These are phyloP conservation scores for Fusarium sororula DNA, from an alignment of 2,329 filamentous ascomycete species.

Conservation along the genomic window DNA sequence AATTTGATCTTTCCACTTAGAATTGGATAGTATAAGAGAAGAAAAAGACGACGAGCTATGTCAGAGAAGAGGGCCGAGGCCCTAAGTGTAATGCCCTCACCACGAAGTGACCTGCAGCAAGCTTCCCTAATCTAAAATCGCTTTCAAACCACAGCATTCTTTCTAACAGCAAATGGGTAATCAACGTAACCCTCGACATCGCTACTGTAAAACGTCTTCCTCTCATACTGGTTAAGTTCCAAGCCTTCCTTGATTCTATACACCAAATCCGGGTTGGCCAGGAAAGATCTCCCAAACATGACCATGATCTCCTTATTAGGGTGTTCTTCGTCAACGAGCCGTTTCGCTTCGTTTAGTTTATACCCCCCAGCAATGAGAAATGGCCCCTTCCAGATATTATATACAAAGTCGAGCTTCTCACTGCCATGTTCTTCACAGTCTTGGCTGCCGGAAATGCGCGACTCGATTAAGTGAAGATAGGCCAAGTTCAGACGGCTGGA, in stretches of 20 bases:
- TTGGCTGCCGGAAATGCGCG: conserved; percentile 56
- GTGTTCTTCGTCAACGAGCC: conserved; percentile 44
- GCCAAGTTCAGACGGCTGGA: conserved; percentile 63
- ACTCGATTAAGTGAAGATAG: conserved; percentile 70
- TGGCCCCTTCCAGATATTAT: conserved; percentile 46
- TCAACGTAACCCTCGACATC: conserved; percentile 40
- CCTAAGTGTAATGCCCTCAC: fast-evolving
- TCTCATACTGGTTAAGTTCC: conserved; percentile 38
- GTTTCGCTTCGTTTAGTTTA: conserved; percentile 33
- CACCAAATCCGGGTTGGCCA: conserved; percentile 43
- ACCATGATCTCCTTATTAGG: conserved; percentile 46
- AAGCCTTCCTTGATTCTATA: conserved; percentile 42
- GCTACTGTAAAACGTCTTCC: conserved; percentile 41
- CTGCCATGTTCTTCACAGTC: conserved; percentile 47
- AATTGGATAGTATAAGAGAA: no score
- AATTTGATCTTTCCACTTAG: no score
- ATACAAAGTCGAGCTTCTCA: conserved; percentile 48
- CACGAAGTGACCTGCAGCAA: neutral
- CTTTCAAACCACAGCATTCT: fast-evolving
- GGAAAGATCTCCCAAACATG: conserved; percentile 47
- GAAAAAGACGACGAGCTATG: fast-evolving
- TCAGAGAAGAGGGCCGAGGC: fast-evolving
- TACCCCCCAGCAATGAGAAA: conserved; percentile 50
- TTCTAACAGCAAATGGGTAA: conserved; percentile 30
- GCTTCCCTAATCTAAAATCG: fast-evolving